Evolutionary conservation across 1,139 yeast genomes (phyloP), one percentile per base, ranked within the genome.

Genomic region (Debaryomyces robertsiae): DNA sequence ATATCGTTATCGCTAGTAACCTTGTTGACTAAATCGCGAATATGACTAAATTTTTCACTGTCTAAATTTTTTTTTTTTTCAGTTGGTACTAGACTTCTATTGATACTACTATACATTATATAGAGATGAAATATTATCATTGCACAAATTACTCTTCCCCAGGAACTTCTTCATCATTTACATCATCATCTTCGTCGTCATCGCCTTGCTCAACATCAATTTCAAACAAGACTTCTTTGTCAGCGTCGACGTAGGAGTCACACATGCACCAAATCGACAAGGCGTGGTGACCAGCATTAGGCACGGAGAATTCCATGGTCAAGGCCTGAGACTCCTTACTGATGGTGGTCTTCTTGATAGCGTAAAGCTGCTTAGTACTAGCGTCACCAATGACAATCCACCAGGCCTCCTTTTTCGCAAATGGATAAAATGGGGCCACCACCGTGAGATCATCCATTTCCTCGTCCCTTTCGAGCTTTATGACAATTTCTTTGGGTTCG

Each of bases 161-260:
- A 2, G 23, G 39, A 10, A 38, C 32, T 28, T 38, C 40, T 22
- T 32, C 37, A 11, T 35, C 46, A 38, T 39, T 36, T 5, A 42
- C 46, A 6, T 27, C 34, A 11, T 35, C 46, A 38, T 40, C 39
- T 6, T 46, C 46, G 6, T 24, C 35, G 6, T 40, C 39, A 18
- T 39, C 39, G 27, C 32, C 38, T 28, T 38, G 47, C 28, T 36
- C 57, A 14, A 76, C 82, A 9, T 70, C 67, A 7, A 82, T 58
- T 17, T 70, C 75, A 40, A 87, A 67, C 23, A 61, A 60, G 17
- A 81, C 73, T 63, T 91, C 96, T 58, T 87, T 88, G 58, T 93
- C 98, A 2, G 90, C 95, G 57, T 90, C 98, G 23, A 88, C 54
- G 55, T 91, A 93, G 0, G 95, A 84, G 56, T 91, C 98, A 63